Conservation (phyloP, 352 stramenopile genomes). For the Globisporangium lucens region DNA sequence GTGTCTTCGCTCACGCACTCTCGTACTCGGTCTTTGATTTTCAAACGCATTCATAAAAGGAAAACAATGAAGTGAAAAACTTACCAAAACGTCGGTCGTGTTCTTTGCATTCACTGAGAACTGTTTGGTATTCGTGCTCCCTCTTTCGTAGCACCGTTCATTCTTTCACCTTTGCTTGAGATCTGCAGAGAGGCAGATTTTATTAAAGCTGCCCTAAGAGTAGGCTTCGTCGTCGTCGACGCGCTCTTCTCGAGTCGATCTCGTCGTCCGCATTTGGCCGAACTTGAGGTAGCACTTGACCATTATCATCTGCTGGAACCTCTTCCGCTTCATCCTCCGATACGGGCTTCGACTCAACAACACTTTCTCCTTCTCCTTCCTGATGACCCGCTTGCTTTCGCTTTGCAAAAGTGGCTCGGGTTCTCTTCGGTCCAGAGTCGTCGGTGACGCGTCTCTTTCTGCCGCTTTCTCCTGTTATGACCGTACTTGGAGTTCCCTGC, state of each 20-base stretch:
- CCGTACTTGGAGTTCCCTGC: not conserved
- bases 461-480: not conserved
- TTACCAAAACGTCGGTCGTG: not conserved
- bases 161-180: not conserved
- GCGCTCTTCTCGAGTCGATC: constrained; percentile 31
- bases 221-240: constrained; percentile 26
- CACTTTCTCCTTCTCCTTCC: not conserved
- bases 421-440: constrained; percentile 13
- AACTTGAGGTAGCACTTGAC: not conserved
- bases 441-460: not conserved
- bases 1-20: not conserved
- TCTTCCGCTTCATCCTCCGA: not conserved
- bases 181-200: not conserved
- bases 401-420: not conserved
- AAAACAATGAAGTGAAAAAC: constrained; percentile 1
- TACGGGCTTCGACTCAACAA: not conserved
- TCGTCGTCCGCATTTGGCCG: constrained; percentile 21
- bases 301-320: not conserved
- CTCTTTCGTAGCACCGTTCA: not conserved
- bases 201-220: not conserved
- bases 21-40: not conserved
- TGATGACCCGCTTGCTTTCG: constrained; percentile 4
- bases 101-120: not conserved
- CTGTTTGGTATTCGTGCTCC: not conserved
- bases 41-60: constrained; percentile 10